Evolutionary conservation across 2,329 filamentous ascomycete genomes (phyloP), one percentile per base, ranked within the genome.

Genomic region (Fusarium chaquense): DNA sequence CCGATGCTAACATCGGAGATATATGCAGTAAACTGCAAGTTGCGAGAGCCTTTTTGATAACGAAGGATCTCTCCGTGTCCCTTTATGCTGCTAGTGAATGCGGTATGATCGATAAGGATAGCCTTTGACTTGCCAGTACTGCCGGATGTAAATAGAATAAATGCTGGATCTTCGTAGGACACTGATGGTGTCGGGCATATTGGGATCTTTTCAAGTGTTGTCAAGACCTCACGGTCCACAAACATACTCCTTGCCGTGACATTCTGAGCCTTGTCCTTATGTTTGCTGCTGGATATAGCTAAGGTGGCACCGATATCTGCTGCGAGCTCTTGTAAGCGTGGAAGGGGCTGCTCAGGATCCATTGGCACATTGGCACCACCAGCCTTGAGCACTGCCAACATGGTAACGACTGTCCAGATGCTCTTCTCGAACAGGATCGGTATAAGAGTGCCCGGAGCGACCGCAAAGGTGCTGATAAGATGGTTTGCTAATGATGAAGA

Each of bases 1-100:
- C 50, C 40, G 13, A 67, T 52, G 11, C 55, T 46, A 2, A 50
- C 36, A 38, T 63, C 62, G 4, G 53, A 69, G 2, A 53, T 55
- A 15, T 63, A 69, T 1, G 55, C 46, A 2, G 58, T 60, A 18
- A 69, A 70, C 18, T 70, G 65, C 2, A 69, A 26, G 3, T 51
- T 62, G 5, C 62, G 43, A 9, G 59, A 55, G 15, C 43, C 57
- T 11, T 13, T 24, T 12, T 41, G 62, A n/a, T 50, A 51, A 13
- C 58, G 35, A 8, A 67, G 36, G 3, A 45, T 47, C 3, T 65
- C 40, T 5, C 43, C 28, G 3, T 69, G 35, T 18, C 35, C 35
- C 16, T n/a, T 18, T 18, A 36, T 36, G 35, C 35, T 36, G 35
- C 35, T 36, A 18, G 50, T 35, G 11, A 55, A 60, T 1, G 57